Conservation (phyloP, 78 protist genomes). For the Dictyostelium intermedium region DNA sequence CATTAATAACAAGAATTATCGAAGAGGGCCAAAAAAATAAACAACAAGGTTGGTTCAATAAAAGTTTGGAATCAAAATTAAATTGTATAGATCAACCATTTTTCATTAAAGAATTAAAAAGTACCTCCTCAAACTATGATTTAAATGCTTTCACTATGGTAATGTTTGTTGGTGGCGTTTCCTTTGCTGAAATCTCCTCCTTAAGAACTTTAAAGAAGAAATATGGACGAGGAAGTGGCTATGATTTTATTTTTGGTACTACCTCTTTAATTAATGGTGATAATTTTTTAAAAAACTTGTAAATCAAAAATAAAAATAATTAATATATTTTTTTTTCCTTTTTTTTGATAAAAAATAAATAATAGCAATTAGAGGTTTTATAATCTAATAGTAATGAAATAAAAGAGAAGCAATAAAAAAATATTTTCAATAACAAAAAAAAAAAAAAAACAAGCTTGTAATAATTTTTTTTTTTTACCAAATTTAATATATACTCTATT, state of each 20-base stretch:
- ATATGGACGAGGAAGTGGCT: neutral
- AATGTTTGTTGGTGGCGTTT: neutral
- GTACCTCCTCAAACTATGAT: neutral
- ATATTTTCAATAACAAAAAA: too few species aligned
- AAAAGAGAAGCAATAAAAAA: too few species aligned
- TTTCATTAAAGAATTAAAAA: neutral
- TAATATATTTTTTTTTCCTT: too few species aligned
- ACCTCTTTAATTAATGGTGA: neutral
- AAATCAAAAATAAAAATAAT: neutral
- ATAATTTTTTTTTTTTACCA: neutral
- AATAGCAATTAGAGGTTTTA: too few species aligned
- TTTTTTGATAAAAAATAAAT: too few species aligned
- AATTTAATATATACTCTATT: too few species aligned
- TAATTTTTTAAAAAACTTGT: constrained; percentile 13
- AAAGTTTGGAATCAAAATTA: neutral
- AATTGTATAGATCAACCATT: neutral
- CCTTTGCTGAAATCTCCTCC: neutral
- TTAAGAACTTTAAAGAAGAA: neutral
- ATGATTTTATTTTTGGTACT: constrained; percentile 5
- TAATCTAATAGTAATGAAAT: too few species aligned
- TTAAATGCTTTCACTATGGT: neutral
- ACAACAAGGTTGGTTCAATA: neutral
- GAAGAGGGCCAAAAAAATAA: constrained; percentile 7
- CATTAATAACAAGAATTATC: neutral
- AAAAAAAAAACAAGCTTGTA: too few species aligned